Evolutionary conservation across 2,329 filamentous ascomycete species (phyloP).

Genomic region (Alternaria gaisen): DNA sequence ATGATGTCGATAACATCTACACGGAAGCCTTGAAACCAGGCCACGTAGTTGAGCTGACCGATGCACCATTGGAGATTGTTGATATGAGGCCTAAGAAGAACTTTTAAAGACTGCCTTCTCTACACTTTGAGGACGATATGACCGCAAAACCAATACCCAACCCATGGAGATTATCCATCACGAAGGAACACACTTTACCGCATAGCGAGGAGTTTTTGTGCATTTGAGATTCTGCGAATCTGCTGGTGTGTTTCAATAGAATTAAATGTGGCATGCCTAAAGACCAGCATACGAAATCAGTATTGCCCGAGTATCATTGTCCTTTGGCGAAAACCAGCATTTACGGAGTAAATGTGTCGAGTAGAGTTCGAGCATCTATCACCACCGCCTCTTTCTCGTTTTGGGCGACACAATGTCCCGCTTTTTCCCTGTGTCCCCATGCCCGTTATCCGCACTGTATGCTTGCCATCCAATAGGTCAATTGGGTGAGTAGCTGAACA

Average conservation of each 20-base stretch:
- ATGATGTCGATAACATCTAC: constrained; percentile 76
- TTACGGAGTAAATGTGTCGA: neutral
- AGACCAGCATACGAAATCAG: too few species aligned
- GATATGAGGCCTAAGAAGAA: constrained; percentile 61
- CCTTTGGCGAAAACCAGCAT: neutral
- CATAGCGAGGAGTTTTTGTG: constrained; percentile 18
- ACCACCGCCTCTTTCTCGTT: neutral
- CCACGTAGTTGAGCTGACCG: constrained; percentile 66
- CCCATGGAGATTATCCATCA: neutral
- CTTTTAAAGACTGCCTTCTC: constrained; percentile 7
- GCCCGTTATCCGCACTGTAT: neutral
- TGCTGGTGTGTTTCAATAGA: neutral
- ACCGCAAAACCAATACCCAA: neutral
- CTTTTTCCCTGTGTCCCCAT: neutral
- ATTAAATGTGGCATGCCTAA: neutral
- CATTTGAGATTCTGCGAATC: neutral
- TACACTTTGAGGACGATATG: neutral
- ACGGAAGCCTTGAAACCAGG: constrained; percentile 71
- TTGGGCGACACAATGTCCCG: neutral
- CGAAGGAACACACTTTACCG: neutral
- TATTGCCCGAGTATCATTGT: neutral
- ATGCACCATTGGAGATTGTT: constrained; percentile 69
- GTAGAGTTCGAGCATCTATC: neutral
- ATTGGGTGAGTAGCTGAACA: neutral
- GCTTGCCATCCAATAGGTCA: neutral